Percentiles rank a stretch among this genome's conserved stretches.
These are phyloP conservation scores for Drosera spatulata DNA, from an alignment of 179 eudicot genomes.

Conservation along the genomic window DNA sequence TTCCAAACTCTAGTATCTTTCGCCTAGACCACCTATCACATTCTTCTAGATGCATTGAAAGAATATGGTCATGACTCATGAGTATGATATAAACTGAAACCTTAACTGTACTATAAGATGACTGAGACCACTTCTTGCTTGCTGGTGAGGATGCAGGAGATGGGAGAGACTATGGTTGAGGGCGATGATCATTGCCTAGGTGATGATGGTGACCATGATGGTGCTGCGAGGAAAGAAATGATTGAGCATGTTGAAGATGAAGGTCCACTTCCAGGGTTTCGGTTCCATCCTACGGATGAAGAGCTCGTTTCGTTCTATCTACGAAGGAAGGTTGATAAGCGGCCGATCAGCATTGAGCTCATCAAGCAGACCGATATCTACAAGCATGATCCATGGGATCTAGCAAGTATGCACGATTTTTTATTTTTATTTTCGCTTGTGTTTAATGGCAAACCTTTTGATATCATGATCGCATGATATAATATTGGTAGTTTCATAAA, in stretches of 20 bases:
- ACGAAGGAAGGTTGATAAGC: constrained; percentile 50
- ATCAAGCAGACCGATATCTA: constrained; percentile 64
- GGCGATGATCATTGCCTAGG: constrained; percentile 1
- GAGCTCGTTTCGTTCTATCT: constrained; percentile 63
- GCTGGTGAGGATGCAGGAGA: not conserved
- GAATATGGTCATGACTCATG: too few species aligned
- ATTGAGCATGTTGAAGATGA: constrained; percentile 13
- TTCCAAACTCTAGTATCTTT: not conserved
- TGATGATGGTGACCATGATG: not conserved
- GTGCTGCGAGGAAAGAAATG: not conserved
- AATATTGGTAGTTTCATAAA: too few species aligned
- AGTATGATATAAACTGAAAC: too few species aligned
- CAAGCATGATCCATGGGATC: constrained; percentile 76
- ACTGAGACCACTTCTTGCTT: not conserved
- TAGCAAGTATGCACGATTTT: constrained; percentile 39
- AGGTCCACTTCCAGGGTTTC: constrained; percentile 36
- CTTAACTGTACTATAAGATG: too few species aligned
- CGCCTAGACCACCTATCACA: constrained; percentile 9
- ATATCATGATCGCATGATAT: too few species aligned
- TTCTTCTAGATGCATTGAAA: too few species aligned
- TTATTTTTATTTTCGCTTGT: too few species aligned
- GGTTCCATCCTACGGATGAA: constrained; percentile 24
- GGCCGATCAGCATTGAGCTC: constrained; percentile 47
- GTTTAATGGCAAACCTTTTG: too few species aligned
- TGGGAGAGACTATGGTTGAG: constrained; percentile 2